Percentiles rank a stretch among this genome's conserved stretches.
Conservation (phyloP, 2,329 filamentous ascomycete genomes). For the Cryphonectria radicalis region DNA sequence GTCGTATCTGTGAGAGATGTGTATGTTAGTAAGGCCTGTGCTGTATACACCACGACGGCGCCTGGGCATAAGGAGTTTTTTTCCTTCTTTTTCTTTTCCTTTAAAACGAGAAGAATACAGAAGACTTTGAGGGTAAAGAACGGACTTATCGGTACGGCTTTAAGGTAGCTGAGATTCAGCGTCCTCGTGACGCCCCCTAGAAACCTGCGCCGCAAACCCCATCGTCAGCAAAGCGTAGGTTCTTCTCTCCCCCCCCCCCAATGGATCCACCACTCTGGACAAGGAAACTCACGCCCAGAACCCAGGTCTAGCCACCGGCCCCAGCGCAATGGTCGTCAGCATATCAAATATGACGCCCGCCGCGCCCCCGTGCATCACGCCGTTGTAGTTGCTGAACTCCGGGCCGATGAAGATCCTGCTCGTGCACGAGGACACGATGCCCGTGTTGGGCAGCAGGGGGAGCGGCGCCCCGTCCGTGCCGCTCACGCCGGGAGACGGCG, state of each 20-base stretch:
- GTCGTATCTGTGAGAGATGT: conserved; percentile 37
- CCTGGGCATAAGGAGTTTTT: no score
- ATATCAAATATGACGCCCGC: conserved; percentile 60
- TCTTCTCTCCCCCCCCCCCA: not conserved
- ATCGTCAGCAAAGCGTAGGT: not conserved
- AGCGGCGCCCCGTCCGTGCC: not conserved
- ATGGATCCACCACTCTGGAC: not conserved
- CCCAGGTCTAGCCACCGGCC: conserved; percentile 50
- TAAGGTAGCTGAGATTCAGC: conserved; percentile 56
- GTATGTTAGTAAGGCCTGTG: not conserved
- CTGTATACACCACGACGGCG: not conserved
- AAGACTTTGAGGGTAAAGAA: not conserved
- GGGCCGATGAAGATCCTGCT: conserved; percentile 49
- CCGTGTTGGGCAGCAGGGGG: conserved; percentile 21
- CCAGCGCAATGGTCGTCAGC: conserved; percentile 53
- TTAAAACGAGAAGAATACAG: no score
- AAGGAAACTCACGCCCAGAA: conserved; percentile 49
- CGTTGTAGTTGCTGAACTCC: conserved; percentile 50
- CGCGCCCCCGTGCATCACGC: conserved; percentile 57
- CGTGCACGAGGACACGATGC: conserved; percentile 39
- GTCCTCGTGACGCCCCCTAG: conserved; percentile 54
- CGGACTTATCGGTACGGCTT: conserved; percentile 50
- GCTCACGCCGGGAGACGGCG: not conserved
- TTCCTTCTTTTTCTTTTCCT: no score
- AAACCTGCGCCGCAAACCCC: conserved; percentile 37